These are phyloP conservation scores for Juglanconis juglandina DNA, from an alignment of 2,329 filamentous ascomycete genomes.

Conservation along the genomic window DNA sequence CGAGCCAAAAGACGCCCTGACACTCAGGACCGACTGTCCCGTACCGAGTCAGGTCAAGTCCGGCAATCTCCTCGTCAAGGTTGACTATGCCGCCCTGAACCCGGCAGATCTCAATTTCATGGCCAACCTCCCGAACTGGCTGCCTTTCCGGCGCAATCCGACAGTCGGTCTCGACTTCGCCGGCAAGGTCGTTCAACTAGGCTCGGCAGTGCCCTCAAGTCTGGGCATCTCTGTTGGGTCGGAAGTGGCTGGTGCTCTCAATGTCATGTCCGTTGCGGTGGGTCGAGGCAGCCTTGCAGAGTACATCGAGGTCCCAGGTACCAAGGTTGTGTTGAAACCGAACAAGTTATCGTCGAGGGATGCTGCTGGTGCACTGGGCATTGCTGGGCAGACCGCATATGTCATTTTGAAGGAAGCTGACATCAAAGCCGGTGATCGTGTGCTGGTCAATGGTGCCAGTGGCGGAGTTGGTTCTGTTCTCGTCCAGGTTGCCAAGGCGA, in stretches of 20 bases:
- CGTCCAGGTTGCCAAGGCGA: constrained; percentile 43
- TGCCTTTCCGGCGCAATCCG: constrained; percentile 30
- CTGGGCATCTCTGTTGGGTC: constrained; percentile 23
- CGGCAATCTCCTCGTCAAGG: constrained; percentile 28
- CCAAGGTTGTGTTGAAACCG: constrained; percentile 28
- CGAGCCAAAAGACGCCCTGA: constrained; percentile 24
- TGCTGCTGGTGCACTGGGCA: constrained; percentile 30
- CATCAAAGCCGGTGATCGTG: constrained; percentile 24
- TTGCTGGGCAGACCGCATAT: constrained; percentile 33
- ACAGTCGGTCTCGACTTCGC: constrained; percentile 33
- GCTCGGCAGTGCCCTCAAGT: constrained; percentile 18
- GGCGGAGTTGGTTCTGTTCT: constrained; percentile 47
- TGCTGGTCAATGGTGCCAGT: constrained; percentile 49
- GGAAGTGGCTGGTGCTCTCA: constrained; percentile 30
- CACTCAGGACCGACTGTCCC: constrained; percentile 23
- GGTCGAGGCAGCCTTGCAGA: constrained; percentile 33
- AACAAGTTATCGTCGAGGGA: constrained; percentile 19
- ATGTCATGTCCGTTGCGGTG: constrained; percentile 23
- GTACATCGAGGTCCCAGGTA: constrained; percentile 31
- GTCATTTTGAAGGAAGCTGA: constrained; percentile 25
- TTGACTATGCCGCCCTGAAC: constrained; percentile 34
- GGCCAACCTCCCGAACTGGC: constrained; percentile 25
- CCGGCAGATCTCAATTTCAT: constrained; percentile 34
- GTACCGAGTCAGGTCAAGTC: constrained; percentile 15
- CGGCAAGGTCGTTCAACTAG: constrained; percentile 30